Conservation (phyloP, 2,329 filamentous ascomycete genomes). For the Fusarium gaditjirri region DNA sequence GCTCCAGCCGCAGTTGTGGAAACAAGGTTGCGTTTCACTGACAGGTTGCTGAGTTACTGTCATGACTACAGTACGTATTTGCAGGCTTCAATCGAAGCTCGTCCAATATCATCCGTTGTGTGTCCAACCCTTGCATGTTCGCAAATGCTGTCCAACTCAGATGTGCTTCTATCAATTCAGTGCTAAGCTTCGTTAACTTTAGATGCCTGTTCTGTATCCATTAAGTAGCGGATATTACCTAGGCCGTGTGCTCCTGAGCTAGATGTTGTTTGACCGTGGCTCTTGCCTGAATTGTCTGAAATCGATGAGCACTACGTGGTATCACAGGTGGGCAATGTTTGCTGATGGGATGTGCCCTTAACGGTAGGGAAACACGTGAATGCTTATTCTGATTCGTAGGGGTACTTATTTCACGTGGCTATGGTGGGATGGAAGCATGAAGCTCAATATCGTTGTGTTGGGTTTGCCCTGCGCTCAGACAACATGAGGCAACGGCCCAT, state of each 20-base stretch:
- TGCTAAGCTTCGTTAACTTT: constrained; percentile 6
- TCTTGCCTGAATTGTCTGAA: constrained; percentile 3
- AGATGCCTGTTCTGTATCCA: neutral
- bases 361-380: neutral
- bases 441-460: neutral
- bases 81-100: neutral
- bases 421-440: neutral
- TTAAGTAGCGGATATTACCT: neutral
- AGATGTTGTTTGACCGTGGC: constrained; percentile 8
- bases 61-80: constrained; percentile 10
- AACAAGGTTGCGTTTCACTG: constrained; percentile 19
- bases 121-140: constrained; percentile 4
- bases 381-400: neutral
- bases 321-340: neutral
- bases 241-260: neutral
- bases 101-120: constrained; percentile 3
- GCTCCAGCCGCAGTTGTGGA: constrained; percentile 19
- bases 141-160: constrained; percentile 19
- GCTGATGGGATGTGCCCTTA: neutral
- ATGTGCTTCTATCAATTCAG: constrained; percentile 4
- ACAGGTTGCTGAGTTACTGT: constrained; percentile 30
- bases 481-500: constrained; percentile 14
- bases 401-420: neutral
- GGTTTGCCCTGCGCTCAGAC: neutral
- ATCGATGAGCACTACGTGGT: neutral